Percentiles rank a stretch among this genome's conserved stretches.
Evolutionary conservation across 495 filamentous ascomycete species (phyloP).

Genomic region (Daldinia grandis): DNA sequence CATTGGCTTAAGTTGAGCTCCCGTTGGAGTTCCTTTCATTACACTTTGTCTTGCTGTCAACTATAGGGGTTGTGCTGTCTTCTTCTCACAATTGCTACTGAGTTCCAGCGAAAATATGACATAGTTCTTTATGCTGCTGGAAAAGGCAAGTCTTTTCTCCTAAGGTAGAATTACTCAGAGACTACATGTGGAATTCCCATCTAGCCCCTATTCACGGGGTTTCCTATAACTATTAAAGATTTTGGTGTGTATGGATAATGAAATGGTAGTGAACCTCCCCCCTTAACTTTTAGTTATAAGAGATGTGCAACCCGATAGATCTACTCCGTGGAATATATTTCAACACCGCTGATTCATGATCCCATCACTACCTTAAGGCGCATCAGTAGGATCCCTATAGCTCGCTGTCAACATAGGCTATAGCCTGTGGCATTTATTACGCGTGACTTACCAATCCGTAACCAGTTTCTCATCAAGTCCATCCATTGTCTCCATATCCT

Average conservation of each 20-base stretch:
- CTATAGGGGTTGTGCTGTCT: not conserved
- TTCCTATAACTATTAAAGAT: not conserved
- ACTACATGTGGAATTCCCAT: not conserved
- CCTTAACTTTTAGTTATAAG: not conserved
- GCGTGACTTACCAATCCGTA: slow-evolving; percentile 60
- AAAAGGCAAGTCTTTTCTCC: not conserved
- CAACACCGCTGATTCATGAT: not conserved
- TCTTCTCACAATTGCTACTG: not conserved
- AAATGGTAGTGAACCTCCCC: not conserved
- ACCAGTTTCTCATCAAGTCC: slow-evolving; percentile 72
- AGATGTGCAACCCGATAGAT: not conserved
- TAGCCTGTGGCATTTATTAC: not conserved
- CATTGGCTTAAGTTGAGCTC: not conserved
- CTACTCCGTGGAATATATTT: not conserved
- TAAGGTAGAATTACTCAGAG: not conserved
- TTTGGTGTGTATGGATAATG: not conserved
- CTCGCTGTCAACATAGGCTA: not conserved
- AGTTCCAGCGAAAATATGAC: not conserved
- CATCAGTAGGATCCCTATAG: slow-evolving; percentile 30
- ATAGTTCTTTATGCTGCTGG: not conserved
- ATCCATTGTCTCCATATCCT: slow-evolving; percentile 71
- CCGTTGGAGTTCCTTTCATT: not conserved
- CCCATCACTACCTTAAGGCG: slow-evolving; percentile 5
- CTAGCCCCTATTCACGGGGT: not conserved
- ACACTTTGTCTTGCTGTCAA: not conserved